Evolutionary conservation across 192 early-diverging fungal species (phyloP).

Genomic region (Backusella mclennaniae): DNA sequence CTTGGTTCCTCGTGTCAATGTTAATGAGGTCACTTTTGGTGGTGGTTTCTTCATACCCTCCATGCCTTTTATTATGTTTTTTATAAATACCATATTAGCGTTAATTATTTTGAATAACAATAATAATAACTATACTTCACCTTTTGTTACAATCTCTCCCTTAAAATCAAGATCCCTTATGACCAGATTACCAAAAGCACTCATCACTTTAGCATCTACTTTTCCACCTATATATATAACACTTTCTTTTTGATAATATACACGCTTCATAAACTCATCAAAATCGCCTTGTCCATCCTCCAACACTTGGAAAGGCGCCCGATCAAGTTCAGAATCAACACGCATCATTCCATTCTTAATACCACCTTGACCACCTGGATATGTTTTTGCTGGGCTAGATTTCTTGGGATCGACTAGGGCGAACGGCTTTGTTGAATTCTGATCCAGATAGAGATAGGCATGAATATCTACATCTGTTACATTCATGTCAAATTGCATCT

Average conservation of each 20-base stretch:
- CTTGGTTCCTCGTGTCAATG: conserved; percentile 16
- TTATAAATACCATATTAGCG: neutral
- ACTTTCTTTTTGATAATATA: conserved; percentile 17
- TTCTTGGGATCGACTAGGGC: conserved; percentile 17
- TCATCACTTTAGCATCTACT: conserved; percentile 24
- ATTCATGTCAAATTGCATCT: conserved; percentile 35
- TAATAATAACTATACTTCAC: neutral
- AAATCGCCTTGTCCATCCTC: conserved; percentile 32
- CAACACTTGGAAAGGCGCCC: conserved; percentile 29
- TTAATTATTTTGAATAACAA: neutral
- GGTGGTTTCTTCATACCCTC: conserved; percentile 33
- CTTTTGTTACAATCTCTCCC: conserved; percentile 35
- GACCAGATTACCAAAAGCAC: conserved; percentile 29
- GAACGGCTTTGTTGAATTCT: conserved; percentile 28
- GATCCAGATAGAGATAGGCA: conserved; percentile 25
- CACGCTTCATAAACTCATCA: conserved; percentile 30
- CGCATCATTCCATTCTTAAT: conserved; percentile 10
- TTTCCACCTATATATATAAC: conserved; percentile 28
- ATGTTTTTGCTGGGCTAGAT: conserved; percentile 24
- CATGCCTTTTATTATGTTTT: conserved; percentile 19
- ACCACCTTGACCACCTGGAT: neutral
- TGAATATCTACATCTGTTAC: conserved; percentile 19
- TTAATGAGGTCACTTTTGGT: conserved; percentile 25
- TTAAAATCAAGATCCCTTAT: conserved; percentile 30
- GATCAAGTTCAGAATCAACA: conserved; percentile 18